Evolutionary conservation across 208 protist species (phyloP), one percentile per base, ranked within the genome.

Genomic region (Leishmania turanica): DNA sequence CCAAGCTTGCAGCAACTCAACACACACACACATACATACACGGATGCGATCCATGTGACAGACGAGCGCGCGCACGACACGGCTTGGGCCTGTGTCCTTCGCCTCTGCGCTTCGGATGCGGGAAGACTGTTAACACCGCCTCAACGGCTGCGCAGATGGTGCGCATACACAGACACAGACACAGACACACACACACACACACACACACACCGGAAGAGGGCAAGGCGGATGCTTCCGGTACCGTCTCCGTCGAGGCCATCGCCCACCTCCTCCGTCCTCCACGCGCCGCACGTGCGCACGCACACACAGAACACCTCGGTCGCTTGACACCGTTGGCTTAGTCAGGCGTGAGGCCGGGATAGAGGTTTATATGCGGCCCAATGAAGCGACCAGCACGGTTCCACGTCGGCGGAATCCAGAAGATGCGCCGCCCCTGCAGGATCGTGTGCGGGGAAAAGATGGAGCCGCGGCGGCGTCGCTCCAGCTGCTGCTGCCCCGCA

Each of bases 331-430:
- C 15, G 24, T 34, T 51, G 6, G 31, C 68, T 72, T 91, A 97
- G 77, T 97, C 94, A 2, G 94, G 92, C n/a, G 89, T 96, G 77
- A 97, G 86, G 31, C 94, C 94, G 0, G 94, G 94, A 81, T 97
- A 96, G n/a, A 95, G 77, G 77, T 95, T 95, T 54, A 96, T 87
- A 85, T 96, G 92, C 31, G 94, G 92, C 1, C 92, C 92, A 45
- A 96, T 83, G 75, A 91, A 97, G 69, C 92, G 90, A 8, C 92
- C 92, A 5, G 91, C 90, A 9, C 91, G 85, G 75, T 96, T 96
- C 94, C 94, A 97, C 65, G 93, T 97, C 40, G 94, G 94, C 47
- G 94, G 94, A 77, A 97, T 92, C 93, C 94, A 97, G 80, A 97
- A 97, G 53, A 97, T 96, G 78, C 94, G 91, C 4, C 88, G 84